Conservation (phyloP, 2,329 filamentous ascomycete species). For the Arachnopeziza araneosa region DNA sequence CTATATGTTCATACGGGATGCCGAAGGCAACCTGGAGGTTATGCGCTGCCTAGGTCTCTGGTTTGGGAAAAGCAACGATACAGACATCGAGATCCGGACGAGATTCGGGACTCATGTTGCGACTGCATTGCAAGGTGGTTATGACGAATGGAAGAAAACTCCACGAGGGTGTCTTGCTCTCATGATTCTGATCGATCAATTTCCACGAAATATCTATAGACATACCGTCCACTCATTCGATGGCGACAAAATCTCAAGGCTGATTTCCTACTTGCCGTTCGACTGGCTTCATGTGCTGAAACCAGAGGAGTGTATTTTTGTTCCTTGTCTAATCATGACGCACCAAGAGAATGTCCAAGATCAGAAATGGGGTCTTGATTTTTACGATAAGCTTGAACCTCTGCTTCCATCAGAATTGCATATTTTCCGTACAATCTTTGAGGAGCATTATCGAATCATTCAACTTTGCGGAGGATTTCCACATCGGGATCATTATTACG, state of each 20-base stretch:
- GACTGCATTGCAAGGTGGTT: neutral
- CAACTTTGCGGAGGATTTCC: constrained; percentile 6
- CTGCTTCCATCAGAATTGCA: constrained; percentile 3
- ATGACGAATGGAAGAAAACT: constrained; percentile 2
- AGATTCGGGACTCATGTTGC: constrained; percentile 6
- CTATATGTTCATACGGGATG: constrained; percentile 4
- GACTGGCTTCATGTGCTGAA: constrained; percentile 1
- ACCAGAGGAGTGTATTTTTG: constrained; percentile 6
- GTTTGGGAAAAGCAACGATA: constrained; percentile 8
- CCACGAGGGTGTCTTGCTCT: constrained; percentile 29
- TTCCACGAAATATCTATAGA: constrained; percentile 29
- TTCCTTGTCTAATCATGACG: constrained; percentile 7
- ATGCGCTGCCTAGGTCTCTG: constrained; percentile 6
- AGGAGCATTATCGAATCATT: constrained; percentile 5
- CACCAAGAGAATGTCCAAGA: constrained; percentile 6
- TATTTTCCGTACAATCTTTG: constrained; percentile 7
- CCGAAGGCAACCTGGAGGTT: constrained; percentile 1
- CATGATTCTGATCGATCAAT: constrained; percentile 34
- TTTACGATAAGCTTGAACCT: constrained; percentile 7
- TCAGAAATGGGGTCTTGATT: constrained; percentile 1
- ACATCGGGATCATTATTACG: constrained; percentile 8
- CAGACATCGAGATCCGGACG: constrained; percentile 6
- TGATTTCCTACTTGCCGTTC: neutral
- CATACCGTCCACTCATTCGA: constrained; percentile 4
- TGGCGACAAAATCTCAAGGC: constrained; percentile 1